Evolutionary conservation across 73 alveolate species (phyloP), one percentile per base, ranked within the genome.

Genomic region (Paramecium bursaria): DNA sequence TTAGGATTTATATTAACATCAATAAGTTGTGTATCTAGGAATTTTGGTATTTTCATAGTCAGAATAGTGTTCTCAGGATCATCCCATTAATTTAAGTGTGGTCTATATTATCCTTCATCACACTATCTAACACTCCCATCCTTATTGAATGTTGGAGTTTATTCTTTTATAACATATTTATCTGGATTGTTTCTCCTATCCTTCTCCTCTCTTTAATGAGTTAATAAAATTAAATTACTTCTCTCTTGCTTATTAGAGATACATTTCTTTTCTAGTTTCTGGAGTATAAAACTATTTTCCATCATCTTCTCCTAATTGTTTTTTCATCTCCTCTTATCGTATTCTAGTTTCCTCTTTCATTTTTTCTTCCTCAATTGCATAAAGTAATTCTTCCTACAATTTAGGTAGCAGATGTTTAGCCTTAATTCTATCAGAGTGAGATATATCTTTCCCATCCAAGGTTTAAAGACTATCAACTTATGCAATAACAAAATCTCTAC

Each of bases 1-100:
- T 85, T 86, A 7, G 99, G 99, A 77, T 97, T 90, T 74, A 97
- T 82, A 86, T 96, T 99, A 26, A 96, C 99, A 85, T 95, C 95
- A 73, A 96, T 77, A 14, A 88, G 91, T 17, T 89, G 75, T n/a
- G 99, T 97, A 80, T 96, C 99, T 82, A 97, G 50, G 90, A 85
- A 97, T 90, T 95, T 96, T 3, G 99, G 99, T 5, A 94, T 73
- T 22, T 74, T 50, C 60, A 96, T 50, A 27, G 93, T 95, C 50
- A 94, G 86, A 15, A 88, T 75, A 27, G 91, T 87, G 23, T 91
- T 86, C 3, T 94, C 93, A 7, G 86, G 74, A 52, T 94, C 95
- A 19, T 87, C 87, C 49, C 90, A 90, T 51, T 96, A 97, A 48
- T 86, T 88, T 33, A 93, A 82, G 29, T 39, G 44, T 50, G 92